Evolutionary conservation across 768 basidiomycete genomes (phyloP), one percentile per base, ranked within the genome.

Genomic region (Tulasnella sp.): DNA sequence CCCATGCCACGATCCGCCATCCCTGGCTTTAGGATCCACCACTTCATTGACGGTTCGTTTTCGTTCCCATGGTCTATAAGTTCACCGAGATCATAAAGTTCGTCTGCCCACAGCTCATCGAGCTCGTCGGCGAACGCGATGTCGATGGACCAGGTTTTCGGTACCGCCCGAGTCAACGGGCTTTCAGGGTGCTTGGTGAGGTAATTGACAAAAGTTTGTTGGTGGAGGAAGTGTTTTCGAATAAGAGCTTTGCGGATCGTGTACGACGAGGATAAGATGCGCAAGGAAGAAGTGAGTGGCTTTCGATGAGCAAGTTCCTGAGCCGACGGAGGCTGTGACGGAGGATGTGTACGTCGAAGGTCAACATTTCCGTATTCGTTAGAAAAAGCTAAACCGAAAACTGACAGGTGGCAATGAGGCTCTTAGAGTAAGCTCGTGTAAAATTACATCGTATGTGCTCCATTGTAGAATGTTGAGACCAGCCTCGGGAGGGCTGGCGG

Each of bases 1-100:
- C 97, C 98, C 89, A 95, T 95, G 18, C 96, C 98, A 74, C 95
- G 90, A 86, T 99, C 97, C 1, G 96, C 93, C 94, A 99, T 97
- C 24, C 96, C 95, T 71, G 98, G 97, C 86, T 99, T 99, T 75
- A 99, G 86, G 80, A 99, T 97, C 90, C 92, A 99, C 97, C 97
- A 98, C 74, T 82, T 87, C 58, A 77, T 76, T 10, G 82, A 74
- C 36, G 79, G 72, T 10, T 76, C 74, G 2, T 79, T 80, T 62
- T 86, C 83, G 42, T 84, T 84, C 31, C 44, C 44, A 27, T 8
- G 8, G 44, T 91, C 88, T 40, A 98, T 88, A 27, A 88, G 86
- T 71, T 88, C 85, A 8, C 89, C 91, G 19, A 99, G 89, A 74
- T 98, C 96, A 89, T 92, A 98, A 44, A 98, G 89, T 79, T 99